Base-by-base conservation (phyloP, 2,329 filamentous ascomycete species). In the Ceratocystis cacaofunesta region DNA sequence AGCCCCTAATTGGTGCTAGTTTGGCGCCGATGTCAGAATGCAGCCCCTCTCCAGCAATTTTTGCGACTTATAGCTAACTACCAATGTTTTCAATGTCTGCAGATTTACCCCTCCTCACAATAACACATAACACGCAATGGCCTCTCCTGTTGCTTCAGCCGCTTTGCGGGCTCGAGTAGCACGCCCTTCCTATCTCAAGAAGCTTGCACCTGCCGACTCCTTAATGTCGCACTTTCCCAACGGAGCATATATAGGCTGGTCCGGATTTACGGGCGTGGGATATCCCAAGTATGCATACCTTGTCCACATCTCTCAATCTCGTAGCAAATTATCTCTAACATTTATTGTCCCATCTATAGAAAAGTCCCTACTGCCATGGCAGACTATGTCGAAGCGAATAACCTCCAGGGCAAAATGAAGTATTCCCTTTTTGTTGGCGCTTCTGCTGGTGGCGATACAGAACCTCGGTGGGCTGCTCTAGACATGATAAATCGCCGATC, bases 371-470 rank as follows among this genome's bases (percentile, higher is more conserved):
- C 86, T 3, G 90, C 88, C 69, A 80, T 96, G 68, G 90, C 90
- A 70, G 89, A 95, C 74, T 87, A 95, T 74, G 90, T 95, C 70
- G 90, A 95, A 77, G 84, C 89, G 78, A 95, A 95, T 76, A 83
- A 81, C 68, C 80, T 95, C 17, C 85, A 95, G 75, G 90, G 90
- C 66, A 79, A 95, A 79, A 79, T 95, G 70, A 89, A 89, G 72
- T 95, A 95, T 80, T 87, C 85, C 66, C 82, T 95, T 19, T 95
- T 95, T 70, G 90, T 95, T 8, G 91, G 90, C 64, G 90, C 90
- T n/a, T 92, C 88, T 4, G 91, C 89, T 17, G 90, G 90, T 46
- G 88, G 90, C 19, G 90, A 94, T 77, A 95, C 90, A 0, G 90
- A 95, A 78, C 94, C 94, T 76, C 82, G 90, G 75, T 95, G 91